Evolutionary conservation across 2,329 filamentous ascomycete genomes (phyloP).

Genomic region (Stachybotrys elegans): DNA sequence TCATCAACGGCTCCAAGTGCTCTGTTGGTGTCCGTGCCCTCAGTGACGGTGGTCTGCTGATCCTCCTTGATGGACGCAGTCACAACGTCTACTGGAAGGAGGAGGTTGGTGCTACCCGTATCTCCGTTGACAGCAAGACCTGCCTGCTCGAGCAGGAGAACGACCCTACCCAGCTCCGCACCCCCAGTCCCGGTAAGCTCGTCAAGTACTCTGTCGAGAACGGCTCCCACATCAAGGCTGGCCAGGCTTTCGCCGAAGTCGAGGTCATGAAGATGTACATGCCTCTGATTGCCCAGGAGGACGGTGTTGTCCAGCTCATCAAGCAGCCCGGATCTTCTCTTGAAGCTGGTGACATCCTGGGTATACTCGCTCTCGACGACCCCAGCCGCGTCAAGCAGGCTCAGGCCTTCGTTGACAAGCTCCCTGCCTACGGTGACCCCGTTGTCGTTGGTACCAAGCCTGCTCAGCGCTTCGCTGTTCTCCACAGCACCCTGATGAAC

Average conservation of each 20-base stretch:
- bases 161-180: slow-evolving; percentile 92
- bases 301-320: slow-evolving; percentile 94
- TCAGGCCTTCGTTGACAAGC: slow-evolving; percentile 84
- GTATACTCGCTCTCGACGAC: slow-evolving; percentile 91
- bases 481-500: slow-evolving; percentile 74
- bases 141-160: slow-evolving; percentile 98
- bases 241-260: slow-evolving; percentile 91
- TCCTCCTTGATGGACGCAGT: slow-evolving; percentile 85
- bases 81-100: slow-evolving; percentile 99
- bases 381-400: slow-evolving; percentile 95
- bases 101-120: slow-evolving; percentile 88
- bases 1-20: slow-evolving; percentile 98
- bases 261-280: slow-evolving; percentile 99
- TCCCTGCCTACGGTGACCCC: slow-evolving; percentile 81
- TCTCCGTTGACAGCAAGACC: slow-evolving; percentile 97
- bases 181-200: slow-evolving; percentile 92
- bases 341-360: slow-evolving; percentile 96
- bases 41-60: slow-evolving; percentile 86
- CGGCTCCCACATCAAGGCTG: slow-evolving; percentile 85
- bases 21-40: slow-evolving; percentile 87
- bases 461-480: slow-evolving; percentile 75
- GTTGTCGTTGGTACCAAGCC: slow-evolving; percentile 88
- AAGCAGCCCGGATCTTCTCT: slow-evolving; percentile 98
- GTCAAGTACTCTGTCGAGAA: slow-evolving; percentile 98
- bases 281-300: slow-evolving; percentile 91